Evolutionary conservation across 352 stramenopile species (phyloP), one percentile per base, ranked within the genome.

Genomic region (Plasmopara muralis): DNA sequence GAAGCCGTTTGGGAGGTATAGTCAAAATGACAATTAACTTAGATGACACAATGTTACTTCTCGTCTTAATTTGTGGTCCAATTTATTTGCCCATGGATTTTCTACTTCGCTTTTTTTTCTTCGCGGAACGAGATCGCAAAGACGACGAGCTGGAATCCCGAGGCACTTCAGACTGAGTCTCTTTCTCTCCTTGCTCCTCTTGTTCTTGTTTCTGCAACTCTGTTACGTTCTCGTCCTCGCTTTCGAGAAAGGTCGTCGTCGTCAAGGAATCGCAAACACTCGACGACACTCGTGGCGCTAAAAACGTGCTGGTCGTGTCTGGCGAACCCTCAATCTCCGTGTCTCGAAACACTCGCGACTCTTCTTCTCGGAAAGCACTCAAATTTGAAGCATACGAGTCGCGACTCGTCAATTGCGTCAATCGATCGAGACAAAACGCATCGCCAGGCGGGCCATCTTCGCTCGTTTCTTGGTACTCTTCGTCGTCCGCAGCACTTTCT

Each of bases 1-100:
- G 74, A 87, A 64, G 79, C 79, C 5, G 72, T 86, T 15, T 90
- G 79, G 77, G 79, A 90, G 50, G 34, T 16, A 47, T 3, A 28
- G 10, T 16, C n/a, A 16, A 42, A 6, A 6, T 28, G 38, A 12
- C 28, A 34, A n/a, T 30, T 29, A 38, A 14, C 33, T 5, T 38
- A 38, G 4, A 38, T 38, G 4, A 16, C 14, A 25, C 37, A 20
- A 29, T 7, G 7, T 57, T 45, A 31, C 15, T 31, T 28, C 9
- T 10, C 18, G 4, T 52, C 55, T 14, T 3, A 44, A 39, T 12
- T 28, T 47, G 12, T 33, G 10, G 6, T 50, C 15, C 4, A 14
- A 2, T 35, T 59, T 20, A 67, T 35, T 63, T 67, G 18, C 40
- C 50, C 13, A 6, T 29, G 6, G 56, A 60, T 18, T 64, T 68